phyloP scores from a whole-genome alignment of 2,329 filamentous ascomycete genomes.

The Cytospora paraplurivora region DNA sequence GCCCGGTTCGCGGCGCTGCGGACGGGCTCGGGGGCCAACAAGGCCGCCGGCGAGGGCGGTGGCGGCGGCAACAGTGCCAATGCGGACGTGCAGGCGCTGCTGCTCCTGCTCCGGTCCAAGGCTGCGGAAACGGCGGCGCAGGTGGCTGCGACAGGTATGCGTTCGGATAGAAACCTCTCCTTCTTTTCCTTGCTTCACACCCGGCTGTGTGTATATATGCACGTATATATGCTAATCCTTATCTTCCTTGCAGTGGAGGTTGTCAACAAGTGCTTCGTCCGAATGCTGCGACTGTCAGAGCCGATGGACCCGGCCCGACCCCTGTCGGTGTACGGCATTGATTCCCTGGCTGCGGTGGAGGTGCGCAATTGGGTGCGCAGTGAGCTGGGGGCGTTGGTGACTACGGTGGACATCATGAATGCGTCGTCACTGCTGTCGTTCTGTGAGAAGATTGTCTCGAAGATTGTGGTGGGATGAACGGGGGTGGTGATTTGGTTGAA shows the following conservation, averaged over 20 bases:
- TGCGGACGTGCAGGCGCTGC: not conserved
- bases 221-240: not conserved
- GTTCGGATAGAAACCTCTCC: too few relatives aligned
- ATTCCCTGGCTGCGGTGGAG: conserved; percentile 22
- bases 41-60: not conserved
- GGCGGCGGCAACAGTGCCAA: not conserved
- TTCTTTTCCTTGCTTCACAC: too few relatives aligned
- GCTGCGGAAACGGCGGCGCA: too few relatives aligned
- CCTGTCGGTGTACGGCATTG: conserved; percentile 14
- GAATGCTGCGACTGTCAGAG: not conserved
- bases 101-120: too few relatives aligned
- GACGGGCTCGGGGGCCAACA: not conserved
- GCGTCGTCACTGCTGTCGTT: not conserved
- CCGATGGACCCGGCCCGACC: conserved; percentile 7
- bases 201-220: not conserved
- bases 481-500: too few relatives aligned
- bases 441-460: not conserved
- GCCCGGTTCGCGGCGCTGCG: not conserved
- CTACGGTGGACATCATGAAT: conserved; percentile 7
- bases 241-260: too few relatives aligned
- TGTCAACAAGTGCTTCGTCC: too few relatives aligned
- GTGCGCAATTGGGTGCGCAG: conserved; percentile 15
- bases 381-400: not conserved
- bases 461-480: too few relatives aligned
- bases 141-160: too few relatives aligned